Conservation (phyloP, 2,329 filamentous ascomycete genomes). For the Pochonia chlamydosporia region DNA sequence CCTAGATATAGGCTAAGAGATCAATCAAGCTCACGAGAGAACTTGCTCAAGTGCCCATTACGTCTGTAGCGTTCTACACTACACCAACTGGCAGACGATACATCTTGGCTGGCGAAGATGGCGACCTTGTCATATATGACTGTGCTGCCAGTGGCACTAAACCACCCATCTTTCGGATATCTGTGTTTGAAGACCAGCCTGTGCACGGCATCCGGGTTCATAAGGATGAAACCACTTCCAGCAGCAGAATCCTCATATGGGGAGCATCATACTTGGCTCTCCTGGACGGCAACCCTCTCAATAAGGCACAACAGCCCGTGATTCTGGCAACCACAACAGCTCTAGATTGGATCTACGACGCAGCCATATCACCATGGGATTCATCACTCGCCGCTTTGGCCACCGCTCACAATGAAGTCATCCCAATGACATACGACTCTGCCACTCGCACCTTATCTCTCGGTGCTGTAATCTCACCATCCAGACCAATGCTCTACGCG, state of each 20-base stretch:
- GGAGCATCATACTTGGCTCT: constrained; percentile 56
- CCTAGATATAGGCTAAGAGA: constrained; percentile 1
- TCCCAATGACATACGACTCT: constrained; percentile 39
- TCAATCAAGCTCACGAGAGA: constrained; percentile 22
- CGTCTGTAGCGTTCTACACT: constrained; percentile 50
- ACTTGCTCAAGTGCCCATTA: constrained; percentile 49
- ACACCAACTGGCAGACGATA: constrained; percentile 26
- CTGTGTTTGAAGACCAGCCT: constrained; percentile 60
- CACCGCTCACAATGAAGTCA: constrained; percentile 82
- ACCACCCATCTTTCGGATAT: constrained; percentile 32
- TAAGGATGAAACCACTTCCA: constrained; percentile 5
- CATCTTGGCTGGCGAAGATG: constrained; percentile 56
- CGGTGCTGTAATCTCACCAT: constrained; percentile 52
- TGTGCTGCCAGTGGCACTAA: constrained; percentile 20
- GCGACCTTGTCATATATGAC: constrained; percentile 49
- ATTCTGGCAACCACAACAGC: constrained; percentile 30
- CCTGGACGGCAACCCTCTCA: constrained; percentile 20
- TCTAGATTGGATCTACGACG: constrained; percentile 75
- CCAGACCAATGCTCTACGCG: constrained; percentile 82
- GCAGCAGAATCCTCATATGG: constrained; percentile 51
- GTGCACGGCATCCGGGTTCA: constrained; percentile 65
- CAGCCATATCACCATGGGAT: constrained; percentile 42
- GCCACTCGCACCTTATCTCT: constrained; percentile 28
- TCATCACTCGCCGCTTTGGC: constrained; percentile 52
- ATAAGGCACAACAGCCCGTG: constrained; percentile 10